Evolutionary conservation across 192 early-diverging fungal genomes (phyloP).

Genomic region (Mycoemilia scoparia): DNA sequence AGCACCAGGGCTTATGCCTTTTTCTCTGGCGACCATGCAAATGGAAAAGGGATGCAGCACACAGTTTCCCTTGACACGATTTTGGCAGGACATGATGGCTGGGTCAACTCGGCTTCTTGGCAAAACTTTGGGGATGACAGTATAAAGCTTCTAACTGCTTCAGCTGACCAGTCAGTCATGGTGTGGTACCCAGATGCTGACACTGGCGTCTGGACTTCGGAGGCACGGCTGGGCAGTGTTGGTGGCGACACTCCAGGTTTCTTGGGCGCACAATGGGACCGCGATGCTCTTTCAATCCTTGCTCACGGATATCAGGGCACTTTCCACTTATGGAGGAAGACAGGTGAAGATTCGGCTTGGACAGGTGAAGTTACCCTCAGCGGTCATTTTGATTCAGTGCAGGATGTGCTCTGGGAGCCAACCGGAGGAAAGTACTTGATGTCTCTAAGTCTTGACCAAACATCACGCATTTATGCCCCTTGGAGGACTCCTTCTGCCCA

Average conservation of each 20-base stretch:
- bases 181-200: slow-evolving; percentile 66
- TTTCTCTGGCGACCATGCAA: slow-evolving; percentile 19
- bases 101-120: slow-evolving; percentile 80
- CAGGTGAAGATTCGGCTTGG: slow-evolving; percentile 31
- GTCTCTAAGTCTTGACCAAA: slow-evolving; percentile 74
- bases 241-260: slow-evolving; percentile 69
- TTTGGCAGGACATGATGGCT: slow-evolving; percentile 90
- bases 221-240: slow-evolving; percentile 72
- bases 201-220: slow-evolving; percentile 70
- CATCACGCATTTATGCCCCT: slow-evolving; percentile 60
- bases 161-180: slow-evolving; percentile 82
- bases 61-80: slow-evolving; percentile 74
- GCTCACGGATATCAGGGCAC: slow-evolving; percentile 70
- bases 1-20: slow-evolving; percentile 73
- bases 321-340: slow-evolving; percentile 57
- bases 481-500: slow-evolving; percentile 30
- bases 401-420: slow-evolving; percentile 70
- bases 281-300: slow-evolving; percentile 41
- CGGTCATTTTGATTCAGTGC: slow-evolving; percentile 69
- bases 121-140: slow-evolving; percentile 33
- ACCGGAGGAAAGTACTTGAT: slow-evolving; percentile 44
- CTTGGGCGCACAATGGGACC: slow-evolving; percentile 52
- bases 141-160: slow-evolving; percentile 61
- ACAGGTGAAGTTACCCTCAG: slow-evolving; percentile 44
- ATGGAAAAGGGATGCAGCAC: slow-evolving; percentile 11